A percentile compares a stretch with the other conserved stretches of the same genome.
Evolutionary conservation across 345 rosid genomes (phyloP).

Genomic region (Linum lewisii): DNA sequence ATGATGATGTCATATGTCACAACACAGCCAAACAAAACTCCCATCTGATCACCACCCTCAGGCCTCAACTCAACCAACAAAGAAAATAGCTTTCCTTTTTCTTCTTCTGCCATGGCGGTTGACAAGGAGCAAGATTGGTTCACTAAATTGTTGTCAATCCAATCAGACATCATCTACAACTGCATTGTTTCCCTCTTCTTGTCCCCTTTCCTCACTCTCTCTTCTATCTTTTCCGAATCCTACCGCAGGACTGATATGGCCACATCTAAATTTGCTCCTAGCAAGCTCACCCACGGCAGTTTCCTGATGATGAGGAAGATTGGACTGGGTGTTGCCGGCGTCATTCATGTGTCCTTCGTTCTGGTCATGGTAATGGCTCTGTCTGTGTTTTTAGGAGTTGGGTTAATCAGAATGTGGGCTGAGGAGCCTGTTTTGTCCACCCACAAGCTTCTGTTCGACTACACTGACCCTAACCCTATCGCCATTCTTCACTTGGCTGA

Average conservation of each 20-base stretch:
- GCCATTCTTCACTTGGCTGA: constrained; percentile 32
- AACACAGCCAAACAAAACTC: too few species aligned
- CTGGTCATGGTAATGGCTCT: constrained; percentile 31
- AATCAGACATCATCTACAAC: constrained; percentile 46
- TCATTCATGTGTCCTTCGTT: constrained; percentile 40
- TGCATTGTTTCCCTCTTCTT: constrained; percentile 33
- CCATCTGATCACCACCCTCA: too few species aligned
- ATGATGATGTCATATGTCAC: too few species aligned
- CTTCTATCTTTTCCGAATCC: constrained; percentile 29
- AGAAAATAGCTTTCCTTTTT: too few species aligned
- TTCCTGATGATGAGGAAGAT: constrained; percentile 25
- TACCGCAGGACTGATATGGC: constrained; percentile 40
- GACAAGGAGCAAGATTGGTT: constrained; percentile 10
- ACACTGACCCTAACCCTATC: constrained; percentile 43
- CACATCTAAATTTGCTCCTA: constrained; percentile 25
- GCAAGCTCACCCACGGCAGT: constrained; percentile 13
- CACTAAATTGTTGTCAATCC: constrained; percentile 18
- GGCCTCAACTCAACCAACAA: too few species aligned
- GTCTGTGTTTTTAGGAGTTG: constrained; percentile 42
- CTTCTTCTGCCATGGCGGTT: too few species aligned
- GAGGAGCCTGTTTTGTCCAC: constrained; percentile 60
- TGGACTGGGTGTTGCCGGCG: constrained; percentile 45
- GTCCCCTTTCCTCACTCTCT: constrained; percentile 32
- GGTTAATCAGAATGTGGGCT: constrained; percentile 40
- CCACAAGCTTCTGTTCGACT: constrained; percentile 59